A percentile compares a stretch with the other conserved stretches of the same genome.
These are phyloP conservation scores for Stagonosporopsis rhizophila DNA, from an alignment of 2,329 filamentous ascomycete species.

Conservation along the genomic window DNA sequence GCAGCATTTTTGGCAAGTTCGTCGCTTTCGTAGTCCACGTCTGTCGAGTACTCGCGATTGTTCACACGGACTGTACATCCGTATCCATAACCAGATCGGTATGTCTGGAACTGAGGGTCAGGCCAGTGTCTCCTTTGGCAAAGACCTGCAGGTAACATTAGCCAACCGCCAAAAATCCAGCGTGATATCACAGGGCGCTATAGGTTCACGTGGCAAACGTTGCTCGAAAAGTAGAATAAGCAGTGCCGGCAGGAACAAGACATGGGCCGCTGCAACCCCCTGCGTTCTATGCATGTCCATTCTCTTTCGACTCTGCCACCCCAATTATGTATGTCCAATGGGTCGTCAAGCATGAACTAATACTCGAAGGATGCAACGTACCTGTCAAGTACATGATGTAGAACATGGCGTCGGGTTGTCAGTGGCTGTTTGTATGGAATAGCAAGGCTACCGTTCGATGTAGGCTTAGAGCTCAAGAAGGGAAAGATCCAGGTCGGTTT, in stretches of 20 bases:
- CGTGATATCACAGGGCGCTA: not conserved
- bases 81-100: constrained; percentile 75
- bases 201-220: not conserved
- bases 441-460: constrained; percentile 31
- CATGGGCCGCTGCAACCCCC: not conserved
- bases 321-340: not conserved
- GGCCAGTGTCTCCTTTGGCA: constrained; percentile 94
- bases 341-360: not conserved
- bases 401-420: constrained; percentile 45
- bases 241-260: not conserved
- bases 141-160: constrained; percentile 68
- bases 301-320: not conserved
- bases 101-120: constrained; percentile 87
- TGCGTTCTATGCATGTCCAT: not conserved
- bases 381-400: constrained; percentile 55
- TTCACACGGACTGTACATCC: constrained; percentile 94
- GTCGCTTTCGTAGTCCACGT: constrained; percentile 82
- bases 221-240: not conserved
- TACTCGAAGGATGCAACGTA: constrained; percentile 30
- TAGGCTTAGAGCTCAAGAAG: constrained; percentile 33
- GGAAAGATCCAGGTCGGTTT: constrained; percentile 30
- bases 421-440: constrained; percentile 32
- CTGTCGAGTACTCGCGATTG: constrained; percentile 94
- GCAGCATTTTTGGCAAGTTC: constrained; percentile 88
- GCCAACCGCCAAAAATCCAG: constrained; percentile 25